Conservation (phyloP, 768 basidiomycete species). For the Lentinula sp. region DNA sequence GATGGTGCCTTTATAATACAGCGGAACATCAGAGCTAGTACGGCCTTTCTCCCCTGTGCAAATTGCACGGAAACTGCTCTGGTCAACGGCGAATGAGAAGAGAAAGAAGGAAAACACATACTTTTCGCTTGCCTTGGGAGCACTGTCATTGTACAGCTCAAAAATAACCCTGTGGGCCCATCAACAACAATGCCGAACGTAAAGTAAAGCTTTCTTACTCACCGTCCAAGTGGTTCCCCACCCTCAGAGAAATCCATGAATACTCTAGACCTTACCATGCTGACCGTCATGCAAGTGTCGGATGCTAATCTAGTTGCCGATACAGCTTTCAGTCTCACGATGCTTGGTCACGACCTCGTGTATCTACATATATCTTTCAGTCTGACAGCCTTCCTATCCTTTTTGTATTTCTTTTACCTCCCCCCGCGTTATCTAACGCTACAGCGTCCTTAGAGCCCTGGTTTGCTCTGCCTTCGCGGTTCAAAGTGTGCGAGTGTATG, state of each 20-base stretch:
- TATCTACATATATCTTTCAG: not conserved
- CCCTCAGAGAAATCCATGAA: slow-evolving; percentile 65
- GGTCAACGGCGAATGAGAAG: slow-evolving; percentile 5
- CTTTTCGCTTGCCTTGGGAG: slow-evolving; percentile 81
- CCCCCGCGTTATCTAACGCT: not conserved
- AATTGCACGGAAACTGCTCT: slow-evolving; percentile 71
- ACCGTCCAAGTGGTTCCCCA: slow-evolving; percentile 51
- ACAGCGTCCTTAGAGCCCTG: slow-evolving; percentile 5
- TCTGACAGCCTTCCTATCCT: slow-evolving; percentile 8
- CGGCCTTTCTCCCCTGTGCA: slow-evolving; percentile 85
- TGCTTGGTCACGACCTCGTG: slow-evolving; percentile 12
- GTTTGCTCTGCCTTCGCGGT: slow-evolving; percentile 4
- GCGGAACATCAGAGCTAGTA: slow-evolving; percentile 55
- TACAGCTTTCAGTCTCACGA: not conserved
- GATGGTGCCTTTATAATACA: slow-evolving; percentile 78
- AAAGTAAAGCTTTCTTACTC: slow-evolving; percentile 8
- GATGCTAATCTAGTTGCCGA: slow-evolving; percentile 3
- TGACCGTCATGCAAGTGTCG: not conserved
- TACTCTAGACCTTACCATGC: slow-evolving; percentile 53
- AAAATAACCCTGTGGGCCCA: slow-evolving; percentile 49
- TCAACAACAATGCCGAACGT: slow-evolving; percentile 4
- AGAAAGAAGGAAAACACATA: slow-evolving; percentile 19
- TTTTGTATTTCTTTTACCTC: not conserved
- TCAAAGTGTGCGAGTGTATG: slow-evolving; percentile 30
- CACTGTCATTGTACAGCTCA: slow-evolving; percentile 68